Conservation (phyloP, 2,329 filamentous ascomycete genomes). For the Scedosporium minutisporum region DNA sequence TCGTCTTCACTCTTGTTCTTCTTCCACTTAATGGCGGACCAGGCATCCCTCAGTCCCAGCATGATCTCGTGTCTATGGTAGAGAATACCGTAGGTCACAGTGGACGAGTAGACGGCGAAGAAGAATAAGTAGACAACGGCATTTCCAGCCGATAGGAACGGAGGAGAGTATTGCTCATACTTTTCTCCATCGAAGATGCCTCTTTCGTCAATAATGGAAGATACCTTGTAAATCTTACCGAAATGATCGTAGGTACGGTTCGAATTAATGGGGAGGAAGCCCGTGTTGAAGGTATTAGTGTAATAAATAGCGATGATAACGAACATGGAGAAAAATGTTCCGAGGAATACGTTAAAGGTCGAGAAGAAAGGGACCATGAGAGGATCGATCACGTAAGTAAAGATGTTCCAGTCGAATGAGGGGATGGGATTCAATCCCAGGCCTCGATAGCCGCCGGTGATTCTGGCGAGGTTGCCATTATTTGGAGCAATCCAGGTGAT, state of each 20-base stretch:
- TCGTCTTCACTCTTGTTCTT: slow-evolving; percentile 16
- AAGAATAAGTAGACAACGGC: slow-evolving; percentile 26
- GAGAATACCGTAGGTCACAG: slow-evolving; percentile 28
- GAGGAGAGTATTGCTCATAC: slow-evolving; percentile 31
- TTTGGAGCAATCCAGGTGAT: slow-evolving; percentile 45
- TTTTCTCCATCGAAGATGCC: slow-evolving; percentile 26
- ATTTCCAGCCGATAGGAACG: slow-evolving; percentile 28
- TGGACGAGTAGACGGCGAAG: slow-evolving; percentile 30
- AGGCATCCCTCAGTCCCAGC: slow-evolving; percentile 24
- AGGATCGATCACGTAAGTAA: slow-evolving; percentile 21
- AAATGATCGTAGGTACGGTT: slow-evolving; percentile 30
- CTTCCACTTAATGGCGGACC: slow-evolving; percentile 9
- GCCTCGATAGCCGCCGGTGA: slow-evolving; percentile 34
- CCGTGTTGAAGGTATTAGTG: slow-evolving; percentile 23
- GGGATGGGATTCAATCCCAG: slow-evolving; percentile 35
- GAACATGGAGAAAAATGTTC: slow-evolving; percentile 18
- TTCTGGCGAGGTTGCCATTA: slow-evolving; percentile 30
- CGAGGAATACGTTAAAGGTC: slow-evolving; percentile 24
- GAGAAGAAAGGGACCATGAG: slow-evolving; percentile 26
- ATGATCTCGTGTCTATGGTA: slow-evolving; percentile 29
- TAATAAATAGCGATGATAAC: slow-evolving; percentile 22
- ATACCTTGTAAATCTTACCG: slow-evolving; percentile 27
- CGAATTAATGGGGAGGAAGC: slow-evolving; percentile 30
- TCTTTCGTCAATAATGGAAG: slow-evolving; percentile 19
- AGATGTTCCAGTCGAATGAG: slow-evolving; percentile 38